Conservation (phyloP, 2,329 filamentous ascomycete species). For the Lachnellula subtilissima region DNA sequence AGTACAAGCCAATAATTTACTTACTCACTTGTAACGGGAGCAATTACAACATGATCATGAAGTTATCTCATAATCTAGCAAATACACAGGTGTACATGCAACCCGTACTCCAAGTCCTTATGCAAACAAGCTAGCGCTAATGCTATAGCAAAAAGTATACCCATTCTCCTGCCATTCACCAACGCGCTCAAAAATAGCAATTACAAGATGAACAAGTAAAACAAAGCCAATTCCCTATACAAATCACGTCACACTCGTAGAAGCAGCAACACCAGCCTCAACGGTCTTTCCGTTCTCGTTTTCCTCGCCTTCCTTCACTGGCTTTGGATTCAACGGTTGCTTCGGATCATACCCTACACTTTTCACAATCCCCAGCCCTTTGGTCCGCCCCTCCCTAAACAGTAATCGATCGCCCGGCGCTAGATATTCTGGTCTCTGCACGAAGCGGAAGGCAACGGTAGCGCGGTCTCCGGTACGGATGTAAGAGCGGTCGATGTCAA, state of each 20-base stretch:
- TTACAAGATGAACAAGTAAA: background rate
- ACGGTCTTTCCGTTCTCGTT: conserved; percentile 2
- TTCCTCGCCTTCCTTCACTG: conserved; percentile 21
- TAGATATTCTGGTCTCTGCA: conserved; percentile 89
- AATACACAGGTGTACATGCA: background rate
- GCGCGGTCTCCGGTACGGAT: conserved; percentile 95
- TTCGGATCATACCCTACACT: conserved; percentile 76
- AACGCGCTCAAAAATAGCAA: background rate
- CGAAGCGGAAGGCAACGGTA: conserved; percentile 88
- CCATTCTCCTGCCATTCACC: background rate
- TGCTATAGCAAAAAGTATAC: background rate
- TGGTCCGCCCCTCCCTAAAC: conserved; percentile 91
- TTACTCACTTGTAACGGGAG: no score
- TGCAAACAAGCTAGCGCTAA: background rate
- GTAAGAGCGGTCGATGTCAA: conserved; percentile 93
- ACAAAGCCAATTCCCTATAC: background rate
- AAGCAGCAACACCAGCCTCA: background rate
- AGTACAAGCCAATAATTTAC: no score
- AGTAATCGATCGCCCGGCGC: conserved; percentile 82
- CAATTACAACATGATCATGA: no score
- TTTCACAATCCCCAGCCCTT: conserved; percentile 93
- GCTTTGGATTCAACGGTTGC: conserved; percentile 41
- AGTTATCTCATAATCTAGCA: no score
- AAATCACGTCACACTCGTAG: background rate
- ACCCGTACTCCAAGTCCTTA: background rate